phyloP scores from a whole-genome alignment of 129 eudicot species.

The Calendula officinalis region DNA sequence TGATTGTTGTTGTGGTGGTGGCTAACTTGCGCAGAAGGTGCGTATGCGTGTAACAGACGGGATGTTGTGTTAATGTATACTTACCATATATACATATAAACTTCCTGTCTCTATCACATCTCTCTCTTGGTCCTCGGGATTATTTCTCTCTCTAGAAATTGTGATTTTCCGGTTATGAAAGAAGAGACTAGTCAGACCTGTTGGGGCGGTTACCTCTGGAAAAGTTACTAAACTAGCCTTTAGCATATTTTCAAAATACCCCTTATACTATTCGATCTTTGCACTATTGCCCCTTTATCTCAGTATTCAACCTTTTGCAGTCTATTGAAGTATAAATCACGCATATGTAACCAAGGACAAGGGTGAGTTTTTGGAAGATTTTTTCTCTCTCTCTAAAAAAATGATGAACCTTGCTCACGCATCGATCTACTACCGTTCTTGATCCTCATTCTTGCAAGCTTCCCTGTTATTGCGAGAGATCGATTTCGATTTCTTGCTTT shows the following conservation, averaged over 20 bases:
- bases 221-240: conserved; percentile 27
- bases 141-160: conserved; percentile 10
- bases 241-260: background rate
- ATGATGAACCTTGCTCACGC: too few relatives aligned
- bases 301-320: too few relatives aligned
- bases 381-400: too few relatives aligned
- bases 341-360: too few relatives aligned
- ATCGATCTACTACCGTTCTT: too few relatives aligned
- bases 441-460: too few relatives aligned
- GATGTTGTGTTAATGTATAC: conserved; percentile 26
- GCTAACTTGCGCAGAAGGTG: conserved; percentile 35
- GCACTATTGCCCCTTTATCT: background rate
- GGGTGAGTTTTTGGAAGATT: too few relatives aligned
- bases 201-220: conserved; percentile 40
- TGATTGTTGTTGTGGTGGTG: conserved; percentile 26
- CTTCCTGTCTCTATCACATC: conserved; percentile 21
- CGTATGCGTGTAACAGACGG: conserved; percentile 39
- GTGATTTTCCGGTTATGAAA: conserved; percentile 33
- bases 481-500: too few relatives aligned
- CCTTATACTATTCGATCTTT: conserved; percentile 11
- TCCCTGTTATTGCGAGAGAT: too few relatives aligned
- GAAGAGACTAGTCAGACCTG: conserved; percentile 29
- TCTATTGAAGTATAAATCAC: too few relatives aligned
- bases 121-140: background rate
- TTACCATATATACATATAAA: conserved; percentile 13